Percentiles rank a stretch among this genome's conserved stretches.
Conservation (phyloP, 2,329 filamentous ascomycete species). For the Parastagonospora nodorum region DNA sequence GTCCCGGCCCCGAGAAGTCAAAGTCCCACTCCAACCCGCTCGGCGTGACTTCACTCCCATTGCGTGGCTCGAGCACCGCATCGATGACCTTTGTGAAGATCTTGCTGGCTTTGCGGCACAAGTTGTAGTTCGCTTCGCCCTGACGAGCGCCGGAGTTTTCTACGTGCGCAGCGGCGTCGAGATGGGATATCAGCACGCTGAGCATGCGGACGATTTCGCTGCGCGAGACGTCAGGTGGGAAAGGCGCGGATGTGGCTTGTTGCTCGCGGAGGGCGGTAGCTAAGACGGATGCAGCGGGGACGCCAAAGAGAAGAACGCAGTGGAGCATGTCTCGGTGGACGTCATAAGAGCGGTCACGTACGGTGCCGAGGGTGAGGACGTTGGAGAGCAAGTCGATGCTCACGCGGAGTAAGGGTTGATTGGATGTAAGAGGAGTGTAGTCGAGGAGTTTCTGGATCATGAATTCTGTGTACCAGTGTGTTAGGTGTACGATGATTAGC, state of each 20-base stretch:
- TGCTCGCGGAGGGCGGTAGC: slow-evolving; percentile 38
- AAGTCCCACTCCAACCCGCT: slow-evolving; percentile 20
- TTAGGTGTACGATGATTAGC: slow-evolving; percentile 40
- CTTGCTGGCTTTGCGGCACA: slow-evolving; percentile 37
- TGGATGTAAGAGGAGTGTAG: slow-evolving; percentile 27
- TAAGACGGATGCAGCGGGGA: slow-evolving; percentile 35
- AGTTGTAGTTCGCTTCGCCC: slow-evolving; percentile 42
- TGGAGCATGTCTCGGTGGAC: slow-evolving; percentile 37
- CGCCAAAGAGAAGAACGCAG: slow-evolving; percentile 34
- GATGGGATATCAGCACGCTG: slow-evolving; percentile 47
- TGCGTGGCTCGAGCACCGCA: slow-evolving; percentile 29
- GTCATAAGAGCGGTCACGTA: slow-evolving; percentile 40
- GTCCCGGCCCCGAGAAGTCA: slow-evolving; percentile 30
- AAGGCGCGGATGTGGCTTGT: slow-evolving; percentile 27
- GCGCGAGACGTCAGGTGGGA: slow-evolving; percentile 41
- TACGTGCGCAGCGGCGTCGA: slow-evolving; percentile 39
- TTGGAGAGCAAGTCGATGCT: slow-evolving; percentile 34
- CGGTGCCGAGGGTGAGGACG: slow-evolving; percentile 30
- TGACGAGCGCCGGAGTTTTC: slow-evolving; percentile 38
- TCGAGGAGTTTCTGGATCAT: slow-evolving; percentile 43
- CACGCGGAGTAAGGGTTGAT: slow-evolving; percentile 31
- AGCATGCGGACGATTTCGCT: slow-evolving; percentile 47
- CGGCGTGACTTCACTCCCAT: slow-evolving; percentile 16
- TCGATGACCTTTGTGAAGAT: slow-evolving; percentile 40
- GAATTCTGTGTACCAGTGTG: slow-evolving; percentile 44